Evolutionary conservation across 2,329 filamentous ascomycete genomes (phyloP).

Genomic region (Parastagonospora avenae): DNA sequence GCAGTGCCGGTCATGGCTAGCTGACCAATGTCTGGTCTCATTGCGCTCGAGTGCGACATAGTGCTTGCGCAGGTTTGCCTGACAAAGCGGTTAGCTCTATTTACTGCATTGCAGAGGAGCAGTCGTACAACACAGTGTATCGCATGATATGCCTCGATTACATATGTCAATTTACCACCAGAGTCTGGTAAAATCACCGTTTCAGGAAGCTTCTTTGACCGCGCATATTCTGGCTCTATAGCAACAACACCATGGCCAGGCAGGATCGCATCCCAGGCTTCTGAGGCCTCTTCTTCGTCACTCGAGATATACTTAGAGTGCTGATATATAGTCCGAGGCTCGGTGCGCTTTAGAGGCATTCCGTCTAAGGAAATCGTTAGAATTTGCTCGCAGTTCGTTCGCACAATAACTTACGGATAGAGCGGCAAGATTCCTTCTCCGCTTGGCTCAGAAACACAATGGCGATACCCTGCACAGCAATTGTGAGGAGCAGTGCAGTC

Average conservation of each 20-base stretch:
- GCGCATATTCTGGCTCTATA: constrained; percentile 3
- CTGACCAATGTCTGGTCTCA: neutral
- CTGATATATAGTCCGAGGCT: constrained; percentile 5
- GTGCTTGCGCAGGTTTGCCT: neutral
- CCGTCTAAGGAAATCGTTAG: neutral
- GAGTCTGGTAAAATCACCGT: constrained; percentile 5
- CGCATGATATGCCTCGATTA: constrained; percentile 13
- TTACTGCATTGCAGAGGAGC: neutral
- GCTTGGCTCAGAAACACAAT: neutral
- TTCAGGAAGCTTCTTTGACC: constrained; percentile 3
- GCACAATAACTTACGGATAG: neutral
- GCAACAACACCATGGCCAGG: constrained; percentile 11
- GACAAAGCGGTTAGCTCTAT: neutral
- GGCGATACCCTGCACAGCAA: neutral
- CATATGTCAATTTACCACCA: constrained; percentile 6
- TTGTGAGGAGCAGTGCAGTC: neutral
- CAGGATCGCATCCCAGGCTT: constrained; percentile 10
- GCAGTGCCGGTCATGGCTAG: neutral
- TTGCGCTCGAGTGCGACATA: neutral
- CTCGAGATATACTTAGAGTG: constrained; percentile 9
- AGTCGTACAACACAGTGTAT: constrained; percentile 6
- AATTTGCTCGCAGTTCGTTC: neutral
- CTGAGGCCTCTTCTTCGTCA: constrained; percentile 4
- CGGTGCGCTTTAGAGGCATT: constrained; percentile 4
- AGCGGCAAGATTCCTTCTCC: neutral